phyloP scores from a whole-genome alignment of 805 yeast species.

The Torulaspora maleeae region DNA sequence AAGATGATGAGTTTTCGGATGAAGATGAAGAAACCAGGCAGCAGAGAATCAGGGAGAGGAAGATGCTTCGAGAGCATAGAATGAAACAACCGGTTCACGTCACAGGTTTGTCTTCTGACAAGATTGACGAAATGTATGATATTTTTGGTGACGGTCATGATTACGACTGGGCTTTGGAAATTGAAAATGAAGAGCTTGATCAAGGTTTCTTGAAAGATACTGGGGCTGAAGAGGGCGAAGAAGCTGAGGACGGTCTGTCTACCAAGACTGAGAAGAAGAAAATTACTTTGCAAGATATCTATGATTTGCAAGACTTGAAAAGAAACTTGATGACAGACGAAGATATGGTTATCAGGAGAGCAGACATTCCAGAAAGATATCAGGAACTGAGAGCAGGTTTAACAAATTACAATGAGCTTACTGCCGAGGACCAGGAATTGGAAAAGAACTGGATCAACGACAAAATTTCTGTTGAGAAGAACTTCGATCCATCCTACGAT shows the following conservation, averaged over 20 bases:
- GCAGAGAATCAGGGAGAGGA: conserved; percentile 35
- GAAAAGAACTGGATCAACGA: conserved; percentile 83
- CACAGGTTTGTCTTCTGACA: conserved; percentile 74
- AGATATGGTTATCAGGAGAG: conserved; percentile 80
- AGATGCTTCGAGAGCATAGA: conserved; percentile 38
- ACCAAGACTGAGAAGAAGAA: conserved; percentile 29
- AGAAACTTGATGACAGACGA: conserved; percentile 88
- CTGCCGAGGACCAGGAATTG: conserved; percentile 59
- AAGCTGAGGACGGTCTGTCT: conserved; percentile 37
- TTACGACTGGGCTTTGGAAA: conserved; percentile 96
- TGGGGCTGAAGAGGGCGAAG: conserved; percentile 36
- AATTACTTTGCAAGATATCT: conserved; percentile 73
- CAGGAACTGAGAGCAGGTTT: conserved; percentile 69
- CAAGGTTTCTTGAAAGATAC: conserved; percentile 42
- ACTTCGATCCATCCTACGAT: conserved; percentile 36
- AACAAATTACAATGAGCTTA: conserved; percentile 58
- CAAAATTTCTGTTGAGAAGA: conserved; percentile 55
- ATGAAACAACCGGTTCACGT: conserved; percentile 53
- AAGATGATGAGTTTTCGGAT: conserved; percentile 92
- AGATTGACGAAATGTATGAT: conserved; percentile 87
- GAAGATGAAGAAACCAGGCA: conserved; percentile 56
- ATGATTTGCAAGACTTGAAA: conserved; percentile 89
- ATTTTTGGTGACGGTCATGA: conserved; percentile 97
- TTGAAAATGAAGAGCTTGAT: conserved; percentile 65
- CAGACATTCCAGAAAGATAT: conserved; percentile 88